Conservation (phyloP, 2,329 filamentous ascomycete species). For the Periconia digitata region DNA sequence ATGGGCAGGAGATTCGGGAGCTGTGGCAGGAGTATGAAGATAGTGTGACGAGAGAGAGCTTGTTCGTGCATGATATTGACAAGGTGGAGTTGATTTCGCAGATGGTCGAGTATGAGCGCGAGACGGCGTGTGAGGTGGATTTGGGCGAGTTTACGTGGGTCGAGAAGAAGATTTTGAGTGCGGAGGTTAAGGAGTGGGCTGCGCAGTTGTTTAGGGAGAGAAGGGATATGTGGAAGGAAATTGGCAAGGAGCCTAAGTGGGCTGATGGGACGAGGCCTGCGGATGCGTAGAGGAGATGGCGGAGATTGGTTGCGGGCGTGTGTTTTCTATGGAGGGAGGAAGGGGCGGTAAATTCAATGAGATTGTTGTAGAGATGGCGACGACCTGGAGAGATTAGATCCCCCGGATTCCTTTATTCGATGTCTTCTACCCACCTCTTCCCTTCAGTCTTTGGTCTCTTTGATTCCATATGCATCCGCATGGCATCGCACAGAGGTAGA, state of each 20-base stretch:
- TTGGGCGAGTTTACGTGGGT: slow-evolving; percentile 87
- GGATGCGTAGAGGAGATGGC: background rate
- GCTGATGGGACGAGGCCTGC: slow-evolving; percentile 25
- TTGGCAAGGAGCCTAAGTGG: slow-evolving; percentile 38
- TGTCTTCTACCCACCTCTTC: no score
- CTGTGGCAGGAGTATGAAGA: slow-evolving; percentile 98
- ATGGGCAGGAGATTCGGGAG: slow-evolving; percentile 70
- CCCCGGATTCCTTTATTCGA: no score
- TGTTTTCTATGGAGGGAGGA: no score
- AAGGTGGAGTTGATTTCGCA: slow-evolving; percentile 94
- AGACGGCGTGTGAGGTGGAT: slow-evolving; percentile 66
- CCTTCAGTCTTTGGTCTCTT: no score
- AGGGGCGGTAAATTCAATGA: no score
- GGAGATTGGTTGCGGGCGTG: no score
- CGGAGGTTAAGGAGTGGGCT: slow-evolving; percentile 81
- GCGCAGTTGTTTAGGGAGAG: slow-evolving; percentile 75
- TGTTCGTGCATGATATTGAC: slow-evolving; percentile 94
- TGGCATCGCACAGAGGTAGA: no score
- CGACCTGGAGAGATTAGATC: no score
- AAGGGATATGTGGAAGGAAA: slow-evolving; percentile 66
- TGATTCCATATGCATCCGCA: no score
- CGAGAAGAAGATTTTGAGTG: slow-evolving; percentile 68
- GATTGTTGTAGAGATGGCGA: no score
- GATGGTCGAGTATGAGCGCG: slow-evolving; percentile 94
- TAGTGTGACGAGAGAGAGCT: slow-evolving; percentile 75